Base-by-base conservation (phyloP, 23 red algal species). In the Gracilaria caudata region DNA sequence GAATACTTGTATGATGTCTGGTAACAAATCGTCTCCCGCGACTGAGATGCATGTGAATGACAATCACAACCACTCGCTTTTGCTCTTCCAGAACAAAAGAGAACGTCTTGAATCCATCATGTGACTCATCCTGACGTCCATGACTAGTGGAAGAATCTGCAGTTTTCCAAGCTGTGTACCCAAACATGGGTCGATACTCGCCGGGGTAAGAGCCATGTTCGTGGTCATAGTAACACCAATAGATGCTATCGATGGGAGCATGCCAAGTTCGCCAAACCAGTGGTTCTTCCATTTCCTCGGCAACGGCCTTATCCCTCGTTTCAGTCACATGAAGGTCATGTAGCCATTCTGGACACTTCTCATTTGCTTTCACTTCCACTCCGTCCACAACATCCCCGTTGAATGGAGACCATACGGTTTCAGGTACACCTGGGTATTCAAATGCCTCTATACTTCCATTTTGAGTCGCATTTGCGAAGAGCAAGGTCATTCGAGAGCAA, bases 161-260 rank as follows among this genome's bases (percentile, higher is more conserved):
- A 29, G 82, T 86, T 63, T 91, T 91, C 87, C 87, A 91, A 12
- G 87, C 87, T 38, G 87, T 82, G 59, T 81, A 91, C 23, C 66
- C 77, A 26, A 80, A 82, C 74, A 82, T 70, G 1, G 77, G 76
- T 39, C 28, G 44, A 29, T 72, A 90, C 21, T 80, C 46, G 20
- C 86, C 86, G 3, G 81, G 81, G 28, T 47, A 85, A 3, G 45
- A 68, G 45, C 86, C 86, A 57, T 90, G 86, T 30, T 90, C 86
- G 26, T 90, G 86, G 1, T 53, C 55, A 20, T 79, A 81, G 43
- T 90, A 90, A 72, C 86, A 90, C 86, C 86, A 90, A 29, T 80
- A 90, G 20, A 90, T 64, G 16, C 65, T 68, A 29, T 90, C 86
- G 24, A 90, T 57, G 24, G 60, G 30, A n/a, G 73, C 23, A 70